These are phyloP conservation scores for Phragmites australis DNA, from an alignment of 176 grass and related monocot genomes.

Conservation along the genomic window DNA sequence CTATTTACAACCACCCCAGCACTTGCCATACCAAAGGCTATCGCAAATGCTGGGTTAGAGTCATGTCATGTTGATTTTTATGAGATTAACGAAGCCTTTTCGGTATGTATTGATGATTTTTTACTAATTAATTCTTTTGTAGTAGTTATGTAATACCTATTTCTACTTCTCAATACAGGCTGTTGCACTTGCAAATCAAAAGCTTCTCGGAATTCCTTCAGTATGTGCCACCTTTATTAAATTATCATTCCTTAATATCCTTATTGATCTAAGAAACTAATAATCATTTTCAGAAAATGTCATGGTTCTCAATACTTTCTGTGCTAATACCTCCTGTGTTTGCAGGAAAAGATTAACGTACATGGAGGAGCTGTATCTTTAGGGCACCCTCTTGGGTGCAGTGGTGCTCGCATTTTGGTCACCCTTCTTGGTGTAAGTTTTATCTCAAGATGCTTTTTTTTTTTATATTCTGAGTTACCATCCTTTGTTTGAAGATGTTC, in stretches of 20 bases:
- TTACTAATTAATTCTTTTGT: background rate
- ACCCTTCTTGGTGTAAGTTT: slow-evolving; percentile 79
- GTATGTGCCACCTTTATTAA: slow-evolving; percentile 49
- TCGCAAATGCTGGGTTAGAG: slow-evolving; percentile 64
- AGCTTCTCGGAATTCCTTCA: slow-evolving; percentile 83
- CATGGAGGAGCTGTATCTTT: slow-evolving; percentile 91
- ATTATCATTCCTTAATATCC: background rate
- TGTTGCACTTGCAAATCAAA: slow-evolving; percentile 97
- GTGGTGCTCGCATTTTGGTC: slow-evolving; percentile 85
- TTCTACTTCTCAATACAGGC: slow-evolving; percentile 49
- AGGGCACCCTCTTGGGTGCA: slow-evolving; percentile 93
- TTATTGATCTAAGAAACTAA: background rate
- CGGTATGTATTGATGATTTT: slow-evolving; percentile 43
- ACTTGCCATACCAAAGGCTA: slow-evolving; percentile 88
- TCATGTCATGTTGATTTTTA: slow-evolving; percentile 91
- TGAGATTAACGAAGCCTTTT: slow-evolving; percentile 97
- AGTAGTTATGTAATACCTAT: slow-evolving; percentile 4
- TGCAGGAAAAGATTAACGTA: slow-evolving; percentile 89
- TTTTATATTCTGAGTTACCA: background rate
- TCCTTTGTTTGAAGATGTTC: background rate
- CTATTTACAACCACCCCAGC: slow-evolving; percentile 90
- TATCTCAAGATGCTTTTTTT: slow-evolving; percentile 26
- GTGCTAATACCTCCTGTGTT: background rate
- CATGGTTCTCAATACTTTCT: background rate
- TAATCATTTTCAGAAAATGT: background rate